Conservation (phyloP, 2,329 filamentous ascomycete species). For the Plectosphaerella plurivora region DNA sequence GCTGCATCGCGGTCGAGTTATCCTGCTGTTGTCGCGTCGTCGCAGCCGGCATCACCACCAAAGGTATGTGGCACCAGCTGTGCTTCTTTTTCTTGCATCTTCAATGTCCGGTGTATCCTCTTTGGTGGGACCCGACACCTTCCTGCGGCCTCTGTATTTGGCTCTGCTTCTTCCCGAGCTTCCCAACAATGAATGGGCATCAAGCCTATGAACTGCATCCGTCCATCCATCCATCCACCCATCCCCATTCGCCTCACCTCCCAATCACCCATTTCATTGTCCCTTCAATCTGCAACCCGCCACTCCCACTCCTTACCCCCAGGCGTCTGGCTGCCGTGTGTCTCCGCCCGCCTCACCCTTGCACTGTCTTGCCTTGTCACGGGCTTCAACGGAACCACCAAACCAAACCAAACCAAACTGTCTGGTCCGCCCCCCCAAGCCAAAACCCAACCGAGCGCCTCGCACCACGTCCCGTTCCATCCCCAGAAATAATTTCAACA, state of each 20-base stretch:
- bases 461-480: no score
- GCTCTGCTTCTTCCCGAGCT: background rate
- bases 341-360: no score
- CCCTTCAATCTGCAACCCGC: conserved; percentile 1
- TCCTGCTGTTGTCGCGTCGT: conserved; percentile 27
- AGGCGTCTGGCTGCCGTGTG: conserved; percentile 7
- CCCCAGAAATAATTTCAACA: no score
- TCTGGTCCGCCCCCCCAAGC: conserved; percentile 9
- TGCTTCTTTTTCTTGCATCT: background rate
- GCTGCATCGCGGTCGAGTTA: conserved; percentile 29
- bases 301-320: conserved; percentile 6
- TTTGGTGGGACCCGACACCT: background rate
- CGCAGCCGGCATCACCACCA: conserved; percentile 34
- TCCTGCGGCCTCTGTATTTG: conserved; percentile 9
- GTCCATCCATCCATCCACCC: conserved; percentile 9
- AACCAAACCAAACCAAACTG: conserved; percentile 10
- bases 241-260: background rate
- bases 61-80: conserved; percentile 35
- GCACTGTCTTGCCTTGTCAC: no score
- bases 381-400: conserved; percentile 7
- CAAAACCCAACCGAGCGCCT: conserved; percentile 5
- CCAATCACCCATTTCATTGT: no score
- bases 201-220: conserved; percentile 1
- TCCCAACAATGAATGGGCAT: background rate
- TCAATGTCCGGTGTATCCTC: background rate